Evolutionary conservation across 73 alveolate genomes (phyloP).

Genomic region (Paramecium tetraurelia): DNA sequence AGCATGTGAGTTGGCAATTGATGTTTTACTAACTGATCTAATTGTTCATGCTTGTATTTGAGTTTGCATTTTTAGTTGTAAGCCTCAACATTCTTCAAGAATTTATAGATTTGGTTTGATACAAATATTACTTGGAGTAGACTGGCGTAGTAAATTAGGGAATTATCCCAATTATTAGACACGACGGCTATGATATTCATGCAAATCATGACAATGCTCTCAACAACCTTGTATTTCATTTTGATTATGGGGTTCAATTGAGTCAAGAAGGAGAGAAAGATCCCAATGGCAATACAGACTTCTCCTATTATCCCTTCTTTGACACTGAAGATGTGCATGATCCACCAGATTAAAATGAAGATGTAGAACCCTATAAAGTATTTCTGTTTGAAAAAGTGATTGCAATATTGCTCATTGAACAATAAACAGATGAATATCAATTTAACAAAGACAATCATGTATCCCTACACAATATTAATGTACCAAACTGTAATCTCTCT

Average conservation of each 20-base stretch:
- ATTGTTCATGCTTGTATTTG: background rate
- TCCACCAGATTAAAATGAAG: background rate
- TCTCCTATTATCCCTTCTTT: background rate
- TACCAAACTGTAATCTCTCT: background rate
- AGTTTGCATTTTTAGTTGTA: background rate
- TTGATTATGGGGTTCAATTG: background rate
- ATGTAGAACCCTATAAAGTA: background rate
- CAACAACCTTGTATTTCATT: background rate
- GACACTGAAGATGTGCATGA: background rate
- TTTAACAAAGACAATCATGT: background rate
- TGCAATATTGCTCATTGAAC: background rate
- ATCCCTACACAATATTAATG: background rate
- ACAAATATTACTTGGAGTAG: background rate
- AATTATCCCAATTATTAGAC: background rate
- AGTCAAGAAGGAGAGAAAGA: background rate
- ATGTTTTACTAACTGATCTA: constrained; percentile 24
- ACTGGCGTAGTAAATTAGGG: background rate
- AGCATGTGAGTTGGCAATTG: constrained; percentile 42
- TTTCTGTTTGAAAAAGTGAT: background rate
- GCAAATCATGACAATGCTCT: background rate
- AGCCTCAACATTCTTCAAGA: background rate
- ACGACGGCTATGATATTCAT: background rate
- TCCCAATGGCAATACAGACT: background rate
- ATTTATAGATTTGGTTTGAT: background rate
- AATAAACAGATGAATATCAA: background rate